Evolutionary conservation across 257 asterid species (phyloP), one percentile per base, ranked within the genome.

Genomic region (Cinchona pubescens): DNA sequence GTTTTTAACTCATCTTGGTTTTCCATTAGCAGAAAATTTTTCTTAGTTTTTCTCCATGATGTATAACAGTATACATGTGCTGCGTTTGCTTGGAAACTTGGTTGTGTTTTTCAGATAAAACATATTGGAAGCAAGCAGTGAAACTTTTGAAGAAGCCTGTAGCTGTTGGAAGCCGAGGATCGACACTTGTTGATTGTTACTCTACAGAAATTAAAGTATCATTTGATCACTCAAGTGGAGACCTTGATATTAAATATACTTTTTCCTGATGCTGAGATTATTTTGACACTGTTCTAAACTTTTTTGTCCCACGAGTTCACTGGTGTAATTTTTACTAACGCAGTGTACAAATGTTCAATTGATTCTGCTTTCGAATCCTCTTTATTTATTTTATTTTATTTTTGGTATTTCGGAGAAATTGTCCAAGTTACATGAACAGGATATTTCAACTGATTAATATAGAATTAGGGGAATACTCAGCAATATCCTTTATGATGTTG

Each of bases 61-160:
- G n/a, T n/a, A n/a, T n/a, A n/a, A n/a, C n/a, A n/a, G n/a, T n/a
- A n/a, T n/a, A n/a, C n/a, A n/a, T n/a, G n/a, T n/a, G n/a, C n/a
- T n/a, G n/a, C n/a, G 40, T 51, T 35, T 43, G 14, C 34, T n/a
- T 13, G 69, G 55, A 10, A 40, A 10, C 35, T 56, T 32, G 25
- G 18, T 68, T 43, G 76, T 62, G 14, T 53, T 40, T 60, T 81
- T 61, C 85, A 94, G 98, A 87, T 79, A 79, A 87, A 80, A 83
- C 95, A 84, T 81, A 86, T 53, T 94, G 97, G 97, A 94, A 90
- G 85, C 98, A 94, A 88, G 97, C 87, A 16, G 93, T 94, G 79
- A 92, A 90, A 87, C 96, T 94, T 66, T 73, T 92, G 77, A 77
- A 79, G 70, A 82, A 79, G 79, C 93, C 98, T 4, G 87, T 79